These are phyloP conservation scores for Cyclotella sp. DNA, from an alignment of 108 stramenopile genomes.

Conservation along the genomic window DNA sequence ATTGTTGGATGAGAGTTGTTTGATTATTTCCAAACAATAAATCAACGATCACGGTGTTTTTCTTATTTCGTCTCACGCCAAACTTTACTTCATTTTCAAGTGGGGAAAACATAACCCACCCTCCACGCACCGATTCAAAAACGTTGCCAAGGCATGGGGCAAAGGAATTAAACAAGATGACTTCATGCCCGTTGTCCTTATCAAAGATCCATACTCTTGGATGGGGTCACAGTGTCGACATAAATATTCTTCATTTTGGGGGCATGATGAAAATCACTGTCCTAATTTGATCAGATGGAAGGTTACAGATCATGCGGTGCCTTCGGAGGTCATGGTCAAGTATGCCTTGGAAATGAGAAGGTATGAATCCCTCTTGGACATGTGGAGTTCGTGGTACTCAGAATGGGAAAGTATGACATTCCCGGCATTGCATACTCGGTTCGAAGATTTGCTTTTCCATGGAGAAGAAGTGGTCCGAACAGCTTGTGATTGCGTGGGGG, in stretches of 20 bases:
- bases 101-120: constrained; percentile 70
- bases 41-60: neutral
- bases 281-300: constrained; percentile 57
- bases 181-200: constrained; percentile 58
- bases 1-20: neutral
- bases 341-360: constrained; percentile 39
- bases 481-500: constrained; percentile 83
- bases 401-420: constrained; percentile 70
- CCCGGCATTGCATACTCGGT: constrained; percentile 79
- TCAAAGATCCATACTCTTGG: constrained; percentile 65
- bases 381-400: constrained; percentile 84
- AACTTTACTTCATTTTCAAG: neutral
- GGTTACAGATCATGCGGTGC: constrained; percentile 19
- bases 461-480: constrained; percentile 64
- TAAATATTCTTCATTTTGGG: constrained; percentile 57
- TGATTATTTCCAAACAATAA: neutral
- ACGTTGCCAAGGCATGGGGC: constrained; percentile 50
- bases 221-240: constrained; percentile 58
- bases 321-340: constrained; percentile 44
- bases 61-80: neutral
- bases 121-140: constrained; percentile 36
- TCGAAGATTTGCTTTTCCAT: constrained; percentile 89
- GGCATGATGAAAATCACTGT: constrained; percentile 53
- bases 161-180: constrained; percentile 46
- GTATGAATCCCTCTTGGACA: constrained; percentile 62